Percentiles rank a stretch among this genome's conserved stretches.
Conservation (phyloP, 2,329 filamentous ascomycete species). For the Epichloe uncinata region DNA sequence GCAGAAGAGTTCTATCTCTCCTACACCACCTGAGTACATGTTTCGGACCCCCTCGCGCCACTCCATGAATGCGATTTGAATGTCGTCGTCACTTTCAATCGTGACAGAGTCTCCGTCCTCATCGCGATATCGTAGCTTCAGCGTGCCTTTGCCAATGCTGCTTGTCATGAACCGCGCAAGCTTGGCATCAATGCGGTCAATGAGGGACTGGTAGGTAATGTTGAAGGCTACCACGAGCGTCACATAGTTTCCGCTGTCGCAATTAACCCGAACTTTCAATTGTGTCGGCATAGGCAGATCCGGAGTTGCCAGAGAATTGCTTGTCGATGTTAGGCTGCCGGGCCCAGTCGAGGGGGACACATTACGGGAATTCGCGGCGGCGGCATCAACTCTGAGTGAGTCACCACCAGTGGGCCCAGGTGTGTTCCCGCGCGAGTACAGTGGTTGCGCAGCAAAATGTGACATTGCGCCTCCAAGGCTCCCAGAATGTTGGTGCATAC, state of each 20-base stretch:
- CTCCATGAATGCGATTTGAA: constrained; percentile 88
- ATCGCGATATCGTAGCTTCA: constrained; percentile 83
- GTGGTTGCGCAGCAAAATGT: constrained; percentile 42
- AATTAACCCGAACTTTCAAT: constrained; percentile 91
- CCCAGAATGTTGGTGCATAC: constrained; percentile 34
- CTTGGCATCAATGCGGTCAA: constrained; percentile 93
- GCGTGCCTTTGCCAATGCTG: constrained; percentile 67
- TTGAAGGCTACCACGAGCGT: constrained; percentile 94
- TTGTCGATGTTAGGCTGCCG: constrained; percentile 14
- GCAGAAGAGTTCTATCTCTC: constrained; percentile 84
- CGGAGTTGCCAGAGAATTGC: constrained; percentile 25
- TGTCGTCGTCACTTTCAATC: constrained; percentile 91
- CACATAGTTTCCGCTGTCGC: constrained; percentile 72
- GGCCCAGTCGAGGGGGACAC: constrained; percentile 34
- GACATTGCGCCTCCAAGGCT: constrained; percentile 39
- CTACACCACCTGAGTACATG: constrained; percentile 54
- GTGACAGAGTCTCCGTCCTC: constrained; percentile 87
- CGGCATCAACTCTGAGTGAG: constrained; percentile 25
- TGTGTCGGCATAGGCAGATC: constrained; percentile 53
- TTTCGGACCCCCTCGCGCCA: constrained; percentile 62
- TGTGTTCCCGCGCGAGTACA: constrained; percentile 35
- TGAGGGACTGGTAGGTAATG: constrained; percentile 84
- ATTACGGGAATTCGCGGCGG: constrained; percentile 26
- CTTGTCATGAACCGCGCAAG: constrained; percentile 74
- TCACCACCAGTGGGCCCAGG: constrained; percentile 22